Evolutionary conservation across 2,329 filamentous ascomycete species (phyloP), one percentile per base, ranked within the genome.

Genomic region (Pseudodiploospora longispora): DNA sequence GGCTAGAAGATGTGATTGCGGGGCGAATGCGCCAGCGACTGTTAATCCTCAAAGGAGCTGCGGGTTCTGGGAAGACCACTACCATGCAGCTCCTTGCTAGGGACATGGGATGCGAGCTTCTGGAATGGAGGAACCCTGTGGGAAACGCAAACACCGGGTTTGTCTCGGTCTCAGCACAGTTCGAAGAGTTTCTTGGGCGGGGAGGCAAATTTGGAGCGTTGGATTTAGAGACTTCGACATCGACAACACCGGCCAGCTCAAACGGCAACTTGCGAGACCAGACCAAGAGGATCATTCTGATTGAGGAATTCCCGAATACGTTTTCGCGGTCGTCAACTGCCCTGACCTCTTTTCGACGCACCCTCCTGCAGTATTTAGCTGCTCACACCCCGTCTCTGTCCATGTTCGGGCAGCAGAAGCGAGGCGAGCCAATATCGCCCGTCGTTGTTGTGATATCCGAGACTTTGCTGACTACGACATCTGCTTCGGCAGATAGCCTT

Each of bases 361-460:
- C 85, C 7, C 71, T 98, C 30, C 65, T 87, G 44, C 80, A 83
- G 44, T 95, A 85, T 61, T 72, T 96, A 40, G 80, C 84, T 6
- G 70, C 79, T 9, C 81, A 82, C 52, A 79, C 75, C 2, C 78
- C 82, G 1, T 71, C 80, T 6, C 63, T 77, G 10, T 62, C 72
- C 30, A 58, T 61, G 45, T 75, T 70, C 59, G 66, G 61, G 27
- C 69, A 57, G 48, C 70, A 64, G 53, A 64, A 56, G 40, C 61
- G 54, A 30, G 53, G 55, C 41, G 71, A 75, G 4, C 63, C 71
- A 7, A 69, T 81, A 28, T 80, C 78, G 1, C 93, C 93, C 0
- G 73, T 97, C 32, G 78, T 98, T 30, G 82, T 98, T 68, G 77
- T 98, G 46, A 81, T 98, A 41, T 96, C 93, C 1, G 93, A 98